phyloP scores from a whole-genome alignment of 768 basidiomycete species.

The Mycena filopes region DNA sequence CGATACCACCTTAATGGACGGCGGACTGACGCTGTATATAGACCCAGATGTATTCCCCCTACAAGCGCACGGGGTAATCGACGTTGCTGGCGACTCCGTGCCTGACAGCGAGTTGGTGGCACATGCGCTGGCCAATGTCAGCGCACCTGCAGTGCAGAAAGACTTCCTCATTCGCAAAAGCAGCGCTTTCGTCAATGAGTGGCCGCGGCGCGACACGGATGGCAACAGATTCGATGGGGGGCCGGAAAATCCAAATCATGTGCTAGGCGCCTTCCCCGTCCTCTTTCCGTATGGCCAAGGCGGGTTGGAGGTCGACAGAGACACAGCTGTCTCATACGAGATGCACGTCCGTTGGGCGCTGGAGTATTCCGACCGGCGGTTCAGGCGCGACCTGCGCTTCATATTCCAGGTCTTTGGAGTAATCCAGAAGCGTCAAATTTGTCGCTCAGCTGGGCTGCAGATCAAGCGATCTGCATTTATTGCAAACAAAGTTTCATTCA shows the following conservation, averaged over 20 bases:
- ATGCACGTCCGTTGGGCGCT: conserved; percentile 44
- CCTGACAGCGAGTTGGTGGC: not conserved
- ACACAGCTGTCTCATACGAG: conserved; percentile 38
- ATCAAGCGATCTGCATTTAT: conserved; percentile 41
- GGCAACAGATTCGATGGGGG: not conserved
- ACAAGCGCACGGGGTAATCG: not conserved
- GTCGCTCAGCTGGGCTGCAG: conserved; percentile 43
- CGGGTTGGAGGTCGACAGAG: conserved; percentile 41
- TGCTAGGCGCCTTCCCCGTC: conserved; percentile 37
- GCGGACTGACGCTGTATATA: not conserved
- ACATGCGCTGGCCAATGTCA: not conserved
- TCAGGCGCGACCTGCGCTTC: conserved; percentile 41
- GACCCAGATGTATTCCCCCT: not conserved
- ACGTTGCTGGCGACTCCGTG: not conserved
- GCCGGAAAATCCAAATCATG: not conserved
- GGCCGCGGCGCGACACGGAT: not conserved
- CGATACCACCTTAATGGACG: no score
- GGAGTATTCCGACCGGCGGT: conserved; percentile 41
- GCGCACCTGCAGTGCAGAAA: not conserved
- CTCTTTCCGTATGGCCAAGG: conserved; percentile 51
- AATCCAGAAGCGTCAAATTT: conserved; percentile 41
- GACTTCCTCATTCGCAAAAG: not conserved
- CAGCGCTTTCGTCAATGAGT: not conserved
- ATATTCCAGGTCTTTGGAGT: conserved; percentile 45
- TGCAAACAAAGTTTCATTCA: conserved; percentile 33